Base-by-base conservation (phyloP, 768 basidiomycete genomes). In the Termitomyces sp. region DNA sequence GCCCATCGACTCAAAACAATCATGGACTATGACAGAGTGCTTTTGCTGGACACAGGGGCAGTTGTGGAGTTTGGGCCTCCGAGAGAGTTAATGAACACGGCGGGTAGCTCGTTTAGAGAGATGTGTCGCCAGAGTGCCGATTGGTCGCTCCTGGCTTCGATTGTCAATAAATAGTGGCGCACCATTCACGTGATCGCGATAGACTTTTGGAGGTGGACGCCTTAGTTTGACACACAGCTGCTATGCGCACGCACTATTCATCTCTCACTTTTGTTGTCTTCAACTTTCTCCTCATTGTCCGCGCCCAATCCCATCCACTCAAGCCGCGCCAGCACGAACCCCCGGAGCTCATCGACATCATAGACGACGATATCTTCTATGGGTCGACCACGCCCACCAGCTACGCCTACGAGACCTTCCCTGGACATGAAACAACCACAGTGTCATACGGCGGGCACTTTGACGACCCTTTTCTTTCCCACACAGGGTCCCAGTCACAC, bases 21-120 rank as follows among this genome's bases (percentile, higher is more conserved):
- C 57, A 84, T 92, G 61, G 86, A 92, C 69, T 84, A 91, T 70
- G 84, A 86, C 72, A 76, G 86, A 15, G 76, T 94, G 65, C 73
- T 92, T 64, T 87, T 93, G n/a, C 72, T 91, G 22, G 87, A 85
- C 55, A 77, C 81, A 18, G 92, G 92, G 2, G 76, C 81, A 57
- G 78, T 95, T 46, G 70, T 85, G n/a, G 91, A 95, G 66, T 93
- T 85, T 68, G 93, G 87, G 57, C 75, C 82, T 9, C 92, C 93
- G 0, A 70, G 67, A 42, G 75, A 68, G 18, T 72, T 95, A 51
- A 73, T 92, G 47, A 66, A 66, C 2, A 81, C 75, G 37, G 71
- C 76, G 15, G 81, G 80, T 20, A 83, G 89, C 3, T 73, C 76
- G 27, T 92, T 93, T 69, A 79, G 82, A 51, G 81, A 82, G 61